A percentile compares a stretch with the other conserved stretches of the same genome.
phyloP scores from a whole-genome alignment of 139 green algal genomes.

The Ettlia oleoabundans region DNA sequence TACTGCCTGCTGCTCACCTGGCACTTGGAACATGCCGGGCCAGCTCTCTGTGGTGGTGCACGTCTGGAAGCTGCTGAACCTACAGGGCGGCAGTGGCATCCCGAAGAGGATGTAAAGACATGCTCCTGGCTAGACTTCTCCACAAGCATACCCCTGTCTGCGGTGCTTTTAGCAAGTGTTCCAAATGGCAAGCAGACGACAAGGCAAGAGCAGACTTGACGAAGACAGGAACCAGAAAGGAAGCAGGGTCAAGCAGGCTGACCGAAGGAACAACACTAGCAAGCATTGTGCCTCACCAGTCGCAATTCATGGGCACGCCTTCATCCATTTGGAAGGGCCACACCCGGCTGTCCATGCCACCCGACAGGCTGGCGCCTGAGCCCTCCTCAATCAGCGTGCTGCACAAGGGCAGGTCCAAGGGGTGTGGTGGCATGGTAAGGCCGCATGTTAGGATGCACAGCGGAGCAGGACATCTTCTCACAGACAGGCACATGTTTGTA shows the following conservation, averaged over 20 bases:
- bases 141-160: not conserved
- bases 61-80: not conserved
- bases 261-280: not conserved
- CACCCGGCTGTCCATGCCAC: conserved; percentile 7
- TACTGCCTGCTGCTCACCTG: conserved; percentile 13
- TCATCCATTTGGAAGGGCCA: conserved; percentile 43
- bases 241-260: not conserved
- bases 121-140: not conserved
- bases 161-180: too few relatives aligned
- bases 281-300: not conserved
- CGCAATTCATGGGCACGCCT: conserved; percentile 40
- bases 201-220: not conserved
- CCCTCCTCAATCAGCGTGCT: conserved; percentile 39
- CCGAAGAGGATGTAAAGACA: not conserved
- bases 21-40: not conserved
- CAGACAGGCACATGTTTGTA: too few relatives aligned
- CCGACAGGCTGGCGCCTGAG: not conserved
- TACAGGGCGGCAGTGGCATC: not conserved
- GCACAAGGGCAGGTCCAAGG: not conserved
- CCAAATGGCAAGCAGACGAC: too few relatives aligned
- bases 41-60: not conserved
- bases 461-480: not conserved
- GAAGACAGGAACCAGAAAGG: not conserved
- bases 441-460: not conserved
- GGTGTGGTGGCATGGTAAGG: not conserved